Evolutionary conservation across 441 rosid species (phyloP), one percentile per base, ranked within the genome.

Genomic region (Adansonia rubrostipa): DNA sequence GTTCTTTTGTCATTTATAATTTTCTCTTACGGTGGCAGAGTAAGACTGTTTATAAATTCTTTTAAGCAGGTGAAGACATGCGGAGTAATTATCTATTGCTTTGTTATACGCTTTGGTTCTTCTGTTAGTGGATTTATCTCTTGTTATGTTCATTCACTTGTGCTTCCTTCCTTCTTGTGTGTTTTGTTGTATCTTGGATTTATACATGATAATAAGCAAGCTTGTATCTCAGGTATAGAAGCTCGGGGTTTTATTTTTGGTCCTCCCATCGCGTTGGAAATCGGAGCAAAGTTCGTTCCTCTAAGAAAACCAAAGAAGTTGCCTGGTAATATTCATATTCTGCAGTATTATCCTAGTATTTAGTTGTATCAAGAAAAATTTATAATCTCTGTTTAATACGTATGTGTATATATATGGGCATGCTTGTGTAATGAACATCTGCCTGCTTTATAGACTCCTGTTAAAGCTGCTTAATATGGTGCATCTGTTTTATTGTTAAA

Each of bases 261-360:
- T 56, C 24, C 61, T n/a, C 24, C 22, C 61, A 56, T 56, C 19
- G 61, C 24, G 3, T 14, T 56, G 24, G 61, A 56, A 56, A 56
- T 56, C 6, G 61, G 61, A 17, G 61, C 22, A 56, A 56, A 56
- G 57, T 51, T 51, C 14, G 98, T 96, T 78, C 98, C 98, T 48
- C 63, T 94, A 70, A 90, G 98, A 48, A 96, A 96, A 86, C 98
- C 98, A 61, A 90, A 80, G 85, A 96, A 96, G 79, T 64, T 96
- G 79, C 99, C 99, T 45, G 98, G 98, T 96, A 87, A 71, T 58
- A 65, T 74, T 65, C 48, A 53, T 62, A 54, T 19, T 42, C 28
- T 28, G 11, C 4, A 22, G 1, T 22, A 45, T 62, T 48, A 17
- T 51, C 42, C 24, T 22, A 45, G 33, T 1, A 5, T 56, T 22